These are phyloP conservation scores for Auricularia sp. DNA, from an alignment of 768 basidiomycete genomes.

Conservation along the genomic window DNA sequence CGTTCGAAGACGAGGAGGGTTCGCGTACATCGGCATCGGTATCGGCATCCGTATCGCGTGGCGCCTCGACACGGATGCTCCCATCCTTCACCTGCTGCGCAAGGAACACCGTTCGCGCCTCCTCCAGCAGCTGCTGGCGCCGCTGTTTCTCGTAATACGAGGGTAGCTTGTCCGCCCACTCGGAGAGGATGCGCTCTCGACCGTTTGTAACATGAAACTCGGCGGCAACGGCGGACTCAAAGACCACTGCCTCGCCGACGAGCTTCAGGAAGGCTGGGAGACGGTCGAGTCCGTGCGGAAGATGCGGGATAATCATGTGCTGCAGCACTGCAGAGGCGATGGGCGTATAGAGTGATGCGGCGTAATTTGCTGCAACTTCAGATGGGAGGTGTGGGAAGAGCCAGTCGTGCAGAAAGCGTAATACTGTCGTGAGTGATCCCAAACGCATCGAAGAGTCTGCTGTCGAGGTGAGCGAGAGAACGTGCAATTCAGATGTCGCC, in stretches of 20 bases:
- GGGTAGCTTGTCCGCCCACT: slow-evolving; percentile 59
- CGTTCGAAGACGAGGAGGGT: slow-evolving; percentile 1
- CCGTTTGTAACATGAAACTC: slow-evolving; percentile 36
- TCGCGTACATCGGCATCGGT: no score
- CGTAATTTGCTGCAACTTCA: slow-evolving; percentile 33
- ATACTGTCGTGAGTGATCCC: slow-evolving; percentile 40
- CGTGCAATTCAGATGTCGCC: slow-evolving; percentile 40
- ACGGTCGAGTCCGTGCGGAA: slow-evolving; percentile 52
- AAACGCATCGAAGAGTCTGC: slow-evolving; percentile 33
- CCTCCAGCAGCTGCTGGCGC: slow-evolving; percentile 53
- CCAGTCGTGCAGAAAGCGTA: slow-evolving; percentile 53
- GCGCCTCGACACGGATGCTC: slow-evolving; percentile 2
- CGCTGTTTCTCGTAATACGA: slow-evolving; percentile 73
- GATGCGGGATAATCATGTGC: slow-evolving; percentile 53
- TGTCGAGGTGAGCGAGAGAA: slow-evolving; percentile 32
- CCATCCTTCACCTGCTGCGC: background rate
- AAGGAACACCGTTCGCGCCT: slow-evolving; percentile 47
- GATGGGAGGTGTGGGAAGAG: slow-evolving; percentile 50
- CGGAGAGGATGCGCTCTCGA: slow-evolving; percentile 44
- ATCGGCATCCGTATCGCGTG: slow-evolving; percentile 11
- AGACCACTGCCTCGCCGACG: slow-evolving; percentile 44
- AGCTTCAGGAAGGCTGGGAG: slow-evolving; percentile 56
- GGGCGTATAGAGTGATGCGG: slow-evolving; percentile 50
- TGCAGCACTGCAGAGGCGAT: slow-evolving; percentile 51
- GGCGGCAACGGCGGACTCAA: slow-evolving; percentile 49